Conservation (phyloP, 2,329 filamentous ascomycete species). For the Chalara sp. region DNA sequence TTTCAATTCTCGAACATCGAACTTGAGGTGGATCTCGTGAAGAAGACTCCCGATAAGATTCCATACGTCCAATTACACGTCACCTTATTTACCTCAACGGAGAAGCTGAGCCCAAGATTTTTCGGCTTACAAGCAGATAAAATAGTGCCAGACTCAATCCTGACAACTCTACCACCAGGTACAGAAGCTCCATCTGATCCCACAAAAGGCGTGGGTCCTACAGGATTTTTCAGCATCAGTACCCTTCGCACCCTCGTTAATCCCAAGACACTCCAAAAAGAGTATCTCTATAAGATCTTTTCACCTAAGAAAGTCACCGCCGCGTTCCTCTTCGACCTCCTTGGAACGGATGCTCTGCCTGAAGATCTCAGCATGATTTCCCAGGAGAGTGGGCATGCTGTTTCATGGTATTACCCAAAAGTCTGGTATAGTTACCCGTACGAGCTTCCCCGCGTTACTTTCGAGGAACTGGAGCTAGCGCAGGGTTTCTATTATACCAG, state of each 20-base stretch:
- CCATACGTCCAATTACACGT: slow-evolving; percentile 84
- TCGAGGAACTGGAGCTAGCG: slow-evolving; percentile 71
- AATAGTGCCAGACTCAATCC: slow-evolving; percentile 63
- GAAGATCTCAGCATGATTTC: slow-evolving; percentile 16
- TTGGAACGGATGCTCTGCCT: slow-evolving; percentile 31
- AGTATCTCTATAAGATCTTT: slow-evolving; percentile 62
- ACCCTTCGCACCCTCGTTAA: slow-evolving; percentile 60
- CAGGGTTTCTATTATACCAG: slow-evolving; percentile 63
- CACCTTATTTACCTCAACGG: slow-evolving; percentile 77
- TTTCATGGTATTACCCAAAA: slow-evolving; percentile 74
- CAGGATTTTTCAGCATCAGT: slow-evolving; percentile 82
- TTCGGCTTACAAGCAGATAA: slow-evolving; percentile 60
- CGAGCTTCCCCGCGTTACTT: slow-evolving; percentile 76
- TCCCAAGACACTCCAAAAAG: slow-evolving; percentile 43
- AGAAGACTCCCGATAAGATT: slow-evolving; percentile 65
- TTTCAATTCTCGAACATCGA: slow-evolving; percentile 72
- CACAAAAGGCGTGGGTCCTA: slow-evolving; percentile 56
- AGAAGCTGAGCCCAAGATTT: slow-evolving; percentile 60
- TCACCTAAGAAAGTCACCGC: slow-evolving; percentile 47
- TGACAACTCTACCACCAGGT: slow-evolving; percentile 69
- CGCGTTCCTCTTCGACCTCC: slow-evolving; percentile 44
- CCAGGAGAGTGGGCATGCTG: slow-evolving; percentile 40
- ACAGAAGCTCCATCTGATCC: slow-evolving; percentile 37
- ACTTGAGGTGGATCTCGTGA: slow-evolving; percentile 58
- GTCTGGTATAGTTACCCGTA: slow-evolving; percentile 82